phyloP scores from a whole-genome alignment of 2,329 filamentous ascomycete species.

The Penicillium sp. region DNA sequence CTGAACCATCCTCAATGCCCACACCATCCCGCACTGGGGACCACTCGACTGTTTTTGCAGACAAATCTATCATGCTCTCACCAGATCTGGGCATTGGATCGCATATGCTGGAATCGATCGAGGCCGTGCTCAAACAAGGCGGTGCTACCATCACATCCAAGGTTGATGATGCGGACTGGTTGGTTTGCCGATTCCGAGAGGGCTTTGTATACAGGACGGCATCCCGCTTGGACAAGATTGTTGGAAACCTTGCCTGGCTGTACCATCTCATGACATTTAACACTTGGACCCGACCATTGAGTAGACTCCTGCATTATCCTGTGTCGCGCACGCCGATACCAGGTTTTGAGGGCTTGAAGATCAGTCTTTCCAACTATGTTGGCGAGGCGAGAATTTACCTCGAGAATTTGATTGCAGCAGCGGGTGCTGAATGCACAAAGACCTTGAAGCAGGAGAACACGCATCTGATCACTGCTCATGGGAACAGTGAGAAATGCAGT shows the following conservation, averaged over 20 bases:
- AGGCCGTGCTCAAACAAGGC: conserved; percentile 71
- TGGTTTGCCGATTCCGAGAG: conserved; percentile 85
- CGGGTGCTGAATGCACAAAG: conserved; percentile 89
- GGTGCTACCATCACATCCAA: conserved; percentile 72
- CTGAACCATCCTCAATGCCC: conserved; percentile 52
- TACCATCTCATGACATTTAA: conserved; percentile 90
- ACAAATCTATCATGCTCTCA: conserved; percentile 78
- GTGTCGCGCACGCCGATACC: conserved; percentile 76
- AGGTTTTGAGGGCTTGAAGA: conserved; percentile 76
- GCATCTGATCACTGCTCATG: conserved; percentile 89
- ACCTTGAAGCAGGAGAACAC: conserved; percentile 96
- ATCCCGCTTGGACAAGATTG: conserved; percentile 76
- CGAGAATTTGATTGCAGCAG: conserved; percentile 84
- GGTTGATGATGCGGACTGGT: conserved; percentile 76
- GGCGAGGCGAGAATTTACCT: conserved; percentile 92
- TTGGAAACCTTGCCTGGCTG: conserved; percentile 92
- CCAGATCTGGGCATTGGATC: conserved; percentile 73
- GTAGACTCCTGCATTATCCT: conserved; percentile 87
- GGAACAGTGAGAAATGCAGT: conserved; percentile 88
- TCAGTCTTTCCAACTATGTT: conserved; percentile 95
- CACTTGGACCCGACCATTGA: conserved; percentile 83
- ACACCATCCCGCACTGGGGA: conserved; percentile 44
- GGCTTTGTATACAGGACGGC: conserved; percentile 79
- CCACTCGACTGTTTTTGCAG: conserved; percentile 75
- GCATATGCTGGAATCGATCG: conserved; percentile 70